phyloP scores from a whole-genome alignment of 495 filamentous ascomycete species.

The Bathelium albidoporum region DNA sequence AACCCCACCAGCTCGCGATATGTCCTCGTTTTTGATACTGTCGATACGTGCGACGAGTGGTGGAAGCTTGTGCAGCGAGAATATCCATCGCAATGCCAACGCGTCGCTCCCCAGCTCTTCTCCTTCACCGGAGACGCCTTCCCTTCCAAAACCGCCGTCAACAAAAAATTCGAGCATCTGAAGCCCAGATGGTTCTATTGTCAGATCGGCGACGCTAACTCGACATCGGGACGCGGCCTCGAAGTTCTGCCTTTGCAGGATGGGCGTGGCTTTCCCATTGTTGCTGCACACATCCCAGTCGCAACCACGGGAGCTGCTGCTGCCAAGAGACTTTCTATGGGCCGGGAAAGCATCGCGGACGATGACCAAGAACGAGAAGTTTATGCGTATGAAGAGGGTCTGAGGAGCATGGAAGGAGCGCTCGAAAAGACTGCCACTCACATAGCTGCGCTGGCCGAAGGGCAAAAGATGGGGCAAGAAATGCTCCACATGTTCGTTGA shows the following conservation, averaged over 20 bases:
- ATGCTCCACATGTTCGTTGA: not conserved
- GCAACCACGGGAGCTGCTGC: not conserved
- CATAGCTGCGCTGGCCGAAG: not conserved
- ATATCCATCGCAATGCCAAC: conserved; percentile 14
- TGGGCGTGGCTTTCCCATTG: not conserved
- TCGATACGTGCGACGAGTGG: conserved; percentile 13
- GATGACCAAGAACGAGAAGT: not conserved
- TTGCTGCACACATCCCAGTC: not conserved
- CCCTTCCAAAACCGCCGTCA: not conserved
- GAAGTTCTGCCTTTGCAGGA: not conserved
- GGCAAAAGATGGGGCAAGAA: not conserved
- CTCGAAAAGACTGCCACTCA: not conserved
- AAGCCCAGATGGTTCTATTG: not conserved
- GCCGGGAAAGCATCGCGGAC: not conserved
- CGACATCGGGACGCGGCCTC: not conserved
- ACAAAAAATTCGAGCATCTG: not conserved
- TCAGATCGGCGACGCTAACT: not conserved
- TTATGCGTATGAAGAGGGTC: not conserved
- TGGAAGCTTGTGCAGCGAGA: conserved; percentile 18
- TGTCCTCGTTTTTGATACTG: conserved; percentile 10
- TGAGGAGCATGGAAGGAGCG: not conserved
- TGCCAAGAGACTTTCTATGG: not conserved
- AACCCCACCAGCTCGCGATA: conserved; percentile 13
- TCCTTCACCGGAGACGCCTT: conserved; percentile 17
- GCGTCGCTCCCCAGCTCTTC: conserved; percentile 17